Conservation (phyloP, 176 grass and related monocot genomes). For the Phragmites australis region DNA sequence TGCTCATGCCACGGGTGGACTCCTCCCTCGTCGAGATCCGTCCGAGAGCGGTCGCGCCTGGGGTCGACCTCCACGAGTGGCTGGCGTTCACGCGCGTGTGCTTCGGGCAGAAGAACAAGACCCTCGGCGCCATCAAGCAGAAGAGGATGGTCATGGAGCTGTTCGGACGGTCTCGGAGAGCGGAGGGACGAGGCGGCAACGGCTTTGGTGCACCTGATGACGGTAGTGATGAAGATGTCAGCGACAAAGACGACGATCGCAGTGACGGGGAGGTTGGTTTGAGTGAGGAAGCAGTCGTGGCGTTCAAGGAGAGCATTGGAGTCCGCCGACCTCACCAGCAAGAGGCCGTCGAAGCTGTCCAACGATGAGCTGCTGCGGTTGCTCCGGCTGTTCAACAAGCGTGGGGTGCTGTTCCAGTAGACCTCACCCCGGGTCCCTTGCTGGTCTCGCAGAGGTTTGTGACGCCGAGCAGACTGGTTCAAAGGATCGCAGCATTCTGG, state of each 20-base stretch:
- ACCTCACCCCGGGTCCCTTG: background rate
- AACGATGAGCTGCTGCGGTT: conserved; percentile 67
- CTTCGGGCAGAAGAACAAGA: conserved; percentile 91
- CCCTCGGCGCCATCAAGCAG: conserved; percentile 86
- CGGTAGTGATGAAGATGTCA: background rate
- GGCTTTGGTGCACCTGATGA: conserved; percentile 1
- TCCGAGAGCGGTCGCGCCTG: background rate
- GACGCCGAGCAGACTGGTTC: background rate
- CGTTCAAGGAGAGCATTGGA: conserved; percentile 70
- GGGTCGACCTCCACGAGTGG: conserved; percentile 67
- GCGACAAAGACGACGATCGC: background rate
- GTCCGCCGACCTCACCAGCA: conserved; percentile 37
- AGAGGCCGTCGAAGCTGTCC: conserved; percentile 76
- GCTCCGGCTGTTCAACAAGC: conserved; percentile 69
- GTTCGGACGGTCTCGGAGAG: conserved; percentile 30
- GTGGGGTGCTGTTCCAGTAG: conserved; percentile 64
- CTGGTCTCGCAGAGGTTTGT: background rate
- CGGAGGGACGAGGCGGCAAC: background rate
- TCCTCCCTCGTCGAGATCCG: conserved; percentile 79
- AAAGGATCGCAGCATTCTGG: background rate
- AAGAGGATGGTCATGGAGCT: conserved; percentile 77
- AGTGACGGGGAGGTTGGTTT: conserved; percentile 21
- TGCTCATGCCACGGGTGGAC: conserved; percentile 79
- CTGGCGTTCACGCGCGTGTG: conserved; percentile 72
- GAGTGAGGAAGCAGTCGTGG: conserved; percentile 30